Base-by-base conservation (phyloP, 768 basidiomycete species). In the Porphyrellus cyaneotinctus region DNA sequence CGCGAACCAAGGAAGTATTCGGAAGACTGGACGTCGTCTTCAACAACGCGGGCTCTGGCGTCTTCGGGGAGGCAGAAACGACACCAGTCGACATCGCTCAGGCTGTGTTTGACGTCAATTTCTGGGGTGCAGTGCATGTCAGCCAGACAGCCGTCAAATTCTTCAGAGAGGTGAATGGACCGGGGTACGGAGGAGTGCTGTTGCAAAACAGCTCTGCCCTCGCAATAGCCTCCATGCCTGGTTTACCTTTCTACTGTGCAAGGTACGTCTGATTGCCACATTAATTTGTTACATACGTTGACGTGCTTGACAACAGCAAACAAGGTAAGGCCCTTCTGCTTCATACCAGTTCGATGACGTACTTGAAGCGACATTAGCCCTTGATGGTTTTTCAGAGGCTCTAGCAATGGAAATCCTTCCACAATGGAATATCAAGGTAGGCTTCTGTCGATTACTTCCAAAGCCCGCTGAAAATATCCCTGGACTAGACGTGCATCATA, bases 141-240 rank as follows among this genome's bases (percentile, higher is more conserved):
- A n/a, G n/a, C n/a, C n/a, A n/a, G n/a, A n/a, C n/a, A n/a, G n/a
- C n/a, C n/a, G n/a, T n/a, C n/a, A n/a, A n/a, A n/a, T n/a, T n/a
- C n/a, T n/a, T n/a, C n/a, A n/a, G n/a, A n/a, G n/a, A n/a, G 32
- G 64, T 44, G 23, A 75, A 74, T 51, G 65, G 58, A 36, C 72
- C 72, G 2, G 55, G 57, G 6, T 46, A 50, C 7, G 73, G 72
- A 1, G 75, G 73, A 2, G 43, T 65, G 2, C 54, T 76, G 11
- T 53, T 74, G 12, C 71, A 74, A 45, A 67, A 63, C 36, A 68
- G 66, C 28, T 73, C 74, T 2, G 55, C 59, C 30, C 52, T 57
- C 2, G 75, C 67, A 9, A 22, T 75, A 7, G 53, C 26, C 12
- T 58, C 53, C 9, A 2, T 6, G 1, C 53, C 59, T 10, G 46